These are phyloP conservation scores for Nicotiana sylvestris DNA, from an alignment of 257 asterid genomes.

Conservation along the genomic window DNA sequence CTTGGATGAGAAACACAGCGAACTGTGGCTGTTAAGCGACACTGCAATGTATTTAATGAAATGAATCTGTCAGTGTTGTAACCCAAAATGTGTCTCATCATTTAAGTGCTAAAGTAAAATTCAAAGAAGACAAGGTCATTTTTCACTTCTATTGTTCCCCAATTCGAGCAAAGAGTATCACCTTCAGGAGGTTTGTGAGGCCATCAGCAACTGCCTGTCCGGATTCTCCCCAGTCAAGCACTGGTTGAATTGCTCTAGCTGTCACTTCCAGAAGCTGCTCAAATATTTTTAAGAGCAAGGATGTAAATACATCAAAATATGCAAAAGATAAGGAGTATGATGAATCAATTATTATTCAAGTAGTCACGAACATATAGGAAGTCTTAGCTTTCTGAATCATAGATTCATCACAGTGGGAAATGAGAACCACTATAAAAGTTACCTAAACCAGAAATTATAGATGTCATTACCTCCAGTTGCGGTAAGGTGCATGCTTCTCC, in stretches of 20 bases:
- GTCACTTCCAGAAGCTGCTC: conserved; percentile 87
- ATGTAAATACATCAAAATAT: conserved; percentile 18
- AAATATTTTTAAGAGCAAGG: conserved; percentile 15
- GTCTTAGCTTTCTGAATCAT: background rate
- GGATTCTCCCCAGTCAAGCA: conserved; percentile 92
- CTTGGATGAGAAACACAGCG: conserved; percentile 93
- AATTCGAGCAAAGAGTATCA: conserved; percentile 19
- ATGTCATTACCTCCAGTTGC: conserved; percentile 76
- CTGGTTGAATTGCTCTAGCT: conserved; percentile 89
- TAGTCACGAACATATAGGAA: background rate
- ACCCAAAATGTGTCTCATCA: background rate
- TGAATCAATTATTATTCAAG: conserved; percentile 10
- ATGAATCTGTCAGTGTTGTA: background rate
- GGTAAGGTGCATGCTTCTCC: conserved; percentile 99
- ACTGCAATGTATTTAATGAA: conserved; percentile 39
- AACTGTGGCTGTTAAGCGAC: conserved; percentile 91
- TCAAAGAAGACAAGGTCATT: background rate
- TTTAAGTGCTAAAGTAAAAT: background rate
- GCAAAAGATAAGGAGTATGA: background rate
- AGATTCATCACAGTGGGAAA: background rate
- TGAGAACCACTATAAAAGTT: background rate
- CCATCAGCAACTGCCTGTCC: conserved; percentile 94
- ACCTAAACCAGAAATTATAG: conserved; percentile 33
- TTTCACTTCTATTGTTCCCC: background rate
- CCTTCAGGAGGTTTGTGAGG: conserved; percentile 86